Base-by-base conservation (phyloP, 176 grass and related monocot genomes). In the Olyra latifolia region DNA sequence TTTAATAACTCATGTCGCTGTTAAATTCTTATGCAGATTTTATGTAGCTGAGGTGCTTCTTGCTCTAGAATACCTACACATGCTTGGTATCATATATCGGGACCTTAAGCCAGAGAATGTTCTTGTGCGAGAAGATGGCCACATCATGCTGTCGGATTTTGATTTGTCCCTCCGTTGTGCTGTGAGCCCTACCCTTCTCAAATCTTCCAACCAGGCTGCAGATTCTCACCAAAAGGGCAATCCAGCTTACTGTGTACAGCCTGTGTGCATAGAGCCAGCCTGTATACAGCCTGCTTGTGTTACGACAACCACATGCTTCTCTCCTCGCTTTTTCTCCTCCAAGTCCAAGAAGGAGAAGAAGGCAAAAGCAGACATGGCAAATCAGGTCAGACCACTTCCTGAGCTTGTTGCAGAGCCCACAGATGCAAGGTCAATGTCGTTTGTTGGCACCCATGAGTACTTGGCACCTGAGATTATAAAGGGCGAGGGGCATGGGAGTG, bases 91-190 rank as follows among this genome's bases (percentile, higher is more conserved):
- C 66, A 92, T 95, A 81, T 95, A 95, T 78, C 78, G 89, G 41
- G 93, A 95, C 52, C 71, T 95, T 22, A 95, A 95, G 81, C 93
- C 93, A 72, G 93, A 95, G 83, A 95, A 95, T 68, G 89, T 95
- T 64, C 85, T 95, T 56, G 93, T 95, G 23, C 69, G 93, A 83
- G 93, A 95, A 75, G 93, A 95, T 50, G 93, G 93, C 57, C 93
- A 95, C 66, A 92, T 95, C 74, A 95, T 95, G 93, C 78, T 95
- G 69, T 95, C 93, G 0, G 93, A 95, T 86, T 95, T 95, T 43
- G 93, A 95, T 80, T 88, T 95, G 15, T 95, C 93, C 23, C 82
- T 95, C 46, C 85, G 82, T 41, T 91, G 87, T 76, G 70, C 79
- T 75, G 89, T 92, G 79, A 92, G 52, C 78, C 93, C 93, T 53